Evolutionary conservation across 2,329 filamentous ascomycete species (phyloP).

Genomic region (Pseudocercospora vitis): DNA sequence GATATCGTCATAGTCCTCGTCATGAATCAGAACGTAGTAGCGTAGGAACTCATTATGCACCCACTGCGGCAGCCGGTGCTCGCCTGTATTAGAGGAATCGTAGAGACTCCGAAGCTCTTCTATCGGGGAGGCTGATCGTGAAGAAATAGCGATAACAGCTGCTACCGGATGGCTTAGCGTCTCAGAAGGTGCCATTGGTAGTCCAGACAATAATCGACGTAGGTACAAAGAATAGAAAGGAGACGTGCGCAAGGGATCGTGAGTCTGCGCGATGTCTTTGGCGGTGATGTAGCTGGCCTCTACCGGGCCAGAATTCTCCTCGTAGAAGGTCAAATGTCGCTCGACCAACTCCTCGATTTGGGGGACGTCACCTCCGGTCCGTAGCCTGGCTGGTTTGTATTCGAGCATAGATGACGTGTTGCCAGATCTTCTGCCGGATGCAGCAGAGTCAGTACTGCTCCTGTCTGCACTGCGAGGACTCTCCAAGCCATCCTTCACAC

Average conservation of each 20-base stretch:
- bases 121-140: conserved; percentile 77
- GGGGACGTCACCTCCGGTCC: conserved; percentile 55
- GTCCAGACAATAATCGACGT: conserved; percentile 74
- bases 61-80: conserved; percentile 74
- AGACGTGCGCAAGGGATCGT: conserved; percentile 27
- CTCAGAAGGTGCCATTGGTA: conserved; percentile 79
- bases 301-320: conserved; percentile 50
- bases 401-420: conserved; percentile 33
- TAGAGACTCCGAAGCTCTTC: conserved; percentile 85
- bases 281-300: conserved; percentile 47
- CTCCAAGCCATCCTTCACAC: conserved; percentile 59
- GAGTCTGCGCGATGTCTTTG: conserved; percentile 24
- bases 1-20: conserved; percentile 94
- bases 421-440: conserved; percentile 24
- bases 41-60: conserved; percentile 88
- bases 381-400: conserved; percentile 41
- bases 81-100: conserved; percentile 75
- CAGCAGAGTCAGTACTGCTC: conserved; percentile 41
- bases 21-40: conserved; percentile 95
- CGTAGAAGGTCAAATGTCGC: conserved; percentile 73
- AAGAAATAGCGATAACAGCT: conserved; percentile 92
- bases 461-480: conserved; percentile 38
- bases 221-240: conserved; percentile 84
- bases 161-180: conserved; percentile 94
- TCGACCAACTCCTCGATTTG: conserved; percentile 80